These are phyloP conservation scores for Fusarium domesticum DNA, from an alignment of 2,329 filamentous ascomycete genomes.

Conservation along the genomic window DNA sequence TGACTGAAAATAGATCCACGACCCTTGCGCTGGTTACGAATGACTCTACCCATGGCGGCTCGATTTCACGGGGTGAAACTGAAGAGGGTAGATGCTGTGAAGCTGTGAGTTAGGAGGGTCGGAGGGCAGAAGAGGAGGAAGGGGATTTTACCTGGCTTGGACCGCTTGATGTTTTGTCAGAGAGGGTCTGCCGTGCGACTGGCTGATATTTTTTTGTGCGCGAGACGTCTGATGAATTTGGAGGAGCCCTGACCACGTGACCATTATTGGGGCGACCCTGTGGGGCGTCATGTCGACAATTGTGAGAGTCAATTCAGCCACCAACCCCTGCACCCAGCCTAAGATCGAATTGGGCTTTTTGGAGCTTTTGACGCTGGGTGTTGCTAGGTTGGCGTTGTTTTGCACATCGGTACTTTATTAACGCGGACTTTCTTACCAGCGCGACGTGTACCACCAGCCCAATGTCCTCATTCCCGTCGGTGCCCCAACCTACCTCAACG, in stretches of 20 bases:
- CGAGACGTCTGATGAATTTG: constrained; percentile 23
- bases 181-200: constrained; percentile 29
- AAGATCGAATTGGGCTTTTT: too few relatives aligned
- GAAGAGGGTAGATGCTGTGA: constrained; percentile 33
- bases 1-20: constrained; percentile 58
- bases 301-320: too few relatives aligned
- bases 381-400: too few relatives aligned
- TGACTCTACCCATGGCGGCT: constrained; percentile 55
- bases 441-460: too few relatives aligned
- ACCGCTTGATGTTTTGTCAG: constrained; percentile 42
- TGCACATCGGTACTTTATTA: neutral
- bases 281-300: constrained; percentile 6
- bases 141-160: constrained; percentile 38
- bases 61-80: constrained; percentile 35
- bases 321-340: neutral
- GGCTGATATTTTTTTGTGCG: constrained; percentile 40
- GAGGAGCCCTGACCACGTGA: constrained; percentile 40
- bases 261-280: constrained; percentile 14
- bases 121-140: constrained; percentile 24
- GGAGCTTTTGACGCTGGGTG: neutral
- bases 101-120: constrained; percentile 29
- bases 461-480: neutral
- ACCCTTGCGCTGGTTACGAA: constrained; percentile 65
- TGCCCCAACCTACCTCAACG: too few relatives aligned
- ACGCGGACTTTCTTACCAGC: neutral